Evolutionary conservation across 192 early-diverging fungal species (phyloP).

Genomic region (Rhizoclosmatium globosum): DNA sequence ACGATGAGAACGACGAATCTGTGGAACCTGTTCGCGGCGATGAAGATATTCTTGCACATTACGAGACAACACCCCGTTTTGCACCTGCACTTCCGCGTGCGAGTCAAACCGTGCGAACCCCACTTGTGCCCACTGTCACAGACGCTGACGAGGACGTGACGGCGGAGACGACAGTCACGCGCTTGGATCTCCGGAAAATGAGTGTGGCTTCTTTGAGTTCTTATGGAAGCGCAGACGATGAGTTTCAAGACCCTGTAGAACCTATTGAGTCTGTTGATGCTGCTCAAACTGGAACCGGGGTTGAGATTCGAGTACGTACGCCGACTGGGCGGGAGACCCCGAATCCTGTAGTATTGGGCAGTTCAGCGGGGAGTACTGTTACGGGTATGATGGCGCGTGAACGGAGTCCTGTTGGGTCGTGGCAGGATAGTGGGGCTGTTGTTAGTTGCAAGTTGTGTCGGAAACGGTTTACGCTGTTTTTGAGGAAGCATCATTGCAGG

Average conservation of each 20-base stretch:
- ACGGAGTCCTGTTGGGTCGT: constrained; percentile 40
- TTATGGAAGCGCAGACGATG: background rate
- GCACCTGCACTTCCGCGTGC: too few species aligned
- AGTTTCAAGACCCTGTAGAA: background rate
- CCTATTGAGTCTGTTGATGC: background rate
- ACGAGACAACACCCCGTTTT: too few species aligned
- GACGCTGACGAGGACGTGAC: background rate
- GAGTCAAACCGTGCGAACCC: background rate
- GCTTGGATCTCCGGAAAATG: background rate
- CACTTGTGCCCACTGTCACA: constrained; percentile 4
- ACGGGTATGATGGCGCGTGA: background rate
- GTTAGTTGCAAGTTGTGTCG: constrained; percentile 73
- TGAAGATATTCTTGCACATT: too few species aligned
- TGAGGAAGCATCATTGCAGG: constrained; percentile 91
- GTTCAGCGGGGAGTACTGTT: background rate
- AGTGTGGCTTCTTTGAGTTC: background rate
- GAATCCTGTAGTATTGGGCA: background rate
- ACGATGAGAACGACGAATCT: background rate
- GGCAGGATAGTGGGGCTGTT: constrained; percentile 83
- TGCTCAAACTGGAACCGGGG: too few species aligned
- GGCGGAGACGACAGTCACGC: background rate
- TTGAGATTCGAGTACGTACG: too few species aligned
- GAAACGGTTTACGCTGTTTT: constrained; percentile 75
- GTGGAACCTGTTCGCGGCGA: background rate
- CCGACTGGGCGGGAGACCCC: too few species aligned